These are phyloP conservation scores for Hamigera avellanea DNA, from an alignment of 495 filamentous ascomycete species.

Conservation along the genomic window DNA sequence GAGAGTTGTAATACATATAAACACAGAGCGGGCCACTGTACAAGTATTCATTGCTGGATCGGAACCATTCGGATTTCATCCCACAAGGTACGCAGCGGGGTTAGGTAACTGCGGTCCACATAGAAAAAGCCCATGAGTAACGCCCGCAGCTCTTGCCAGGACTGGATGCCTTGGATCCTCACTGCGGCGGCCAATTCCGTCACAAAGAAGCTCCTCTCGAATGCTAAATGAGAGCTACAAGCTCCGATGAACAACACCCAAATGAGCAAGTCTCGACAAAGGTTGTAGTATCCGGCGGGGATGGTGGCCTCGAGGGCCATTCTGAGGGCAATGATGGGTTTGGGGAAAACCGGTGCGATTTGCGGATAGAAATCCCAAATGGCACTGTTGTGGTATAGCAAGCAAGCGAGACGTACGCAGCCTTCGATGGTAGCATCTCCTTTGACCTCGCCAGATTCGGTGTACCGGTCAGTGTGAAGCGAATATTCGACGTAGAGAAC, in stretches of 20 bases:
- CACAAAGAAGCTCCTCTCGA: constrained; percentile 26
- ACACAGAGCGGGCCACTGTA: too few species aligned
- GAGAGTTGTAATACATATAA: too few species aligned
- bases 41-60: not conserved
- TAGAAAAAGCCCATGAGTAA: constrained; percentile 31
- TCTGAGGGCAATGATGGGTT: constrained; percentile 28
- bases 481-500: constrained; percentile 33
- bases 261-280: constrained; percentile 27
- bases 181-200: constrained; percentile 21
- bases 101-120: constrained; percentile 26
- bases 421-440: constrained; percentile 38
- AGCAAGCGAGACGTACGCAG: constrained; percentile 28
- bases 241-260: constrained; percentile 33
- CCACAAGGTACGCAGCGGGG: constrained; percentile 25
- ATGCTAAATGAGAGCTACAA: constrained; percentile 19
- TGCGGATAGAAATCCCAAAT: constrained; percentile 37
- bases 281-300: constrained; percentile 20
- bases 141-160: constrained; percentile 27
- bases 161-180: constrained; percentile 16
- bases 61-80: constrained; percentile 20
- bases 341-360: constrained; percentile 26
- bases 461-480: constrained; percentile 39
- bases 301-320: constrained; percentile 26
- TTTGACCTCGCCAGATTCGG: constrained; percentile 47
- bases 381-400: constrained; percentile 34